Evolutionary conservation across 352 stramenopile species (phyloP).

Genomic region (Phytophthora sansomeana): DNA sequence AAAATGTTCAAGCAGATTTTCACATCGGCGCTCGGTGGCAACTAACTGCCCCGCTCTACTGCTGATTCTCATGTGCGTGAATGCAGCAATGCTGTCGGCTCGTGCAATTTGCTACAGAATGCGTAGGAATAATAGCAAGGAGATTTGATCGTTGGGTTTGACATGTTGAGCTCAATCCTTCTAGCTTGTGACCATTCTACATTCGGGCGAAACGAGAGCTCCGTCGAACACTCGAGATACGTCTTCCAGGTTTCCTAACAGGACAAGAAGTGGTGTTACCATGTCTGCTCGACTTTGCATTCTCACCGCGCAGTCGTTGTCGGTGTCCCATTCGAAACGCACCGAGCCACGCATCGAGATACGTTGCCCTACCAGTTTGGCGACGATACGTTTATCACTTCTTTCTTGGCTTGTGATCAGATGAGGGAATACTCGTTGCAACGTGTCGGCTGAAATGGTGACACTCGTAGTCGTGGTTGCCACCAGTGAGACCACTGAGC

Average conservation of each 20-base stretch:
- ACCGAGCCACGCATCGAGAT: constrained; percentile 16
- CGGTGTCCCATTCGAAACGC: constrained; percentile 8
- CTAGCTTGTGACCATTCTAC: background rate
- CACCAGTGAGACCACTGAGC: background rate
- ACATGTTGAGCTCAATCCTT: background rate
- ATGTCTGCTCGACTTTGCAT: constrained; percentile 15
- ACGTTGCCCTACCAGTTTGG: constrained; percentile 4
- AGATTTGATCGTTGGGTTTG: background rate
- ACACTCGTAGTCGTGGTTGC: constrained; percentile 17
- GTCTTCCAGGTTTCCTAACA: constrained; percentile 10
- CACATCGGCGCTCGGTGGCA: constrained; percentile 52
- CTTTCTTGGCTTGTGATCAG: background rate
- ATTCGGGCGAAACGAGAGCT: constrained; percentile 4
- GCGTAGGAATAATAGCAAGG: too few relatives aligned
- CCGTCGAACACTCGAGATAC: constrained; percentile 12
- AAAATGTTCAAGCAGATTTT: constrained; percentile 90
- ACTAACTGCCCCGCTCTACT: constrained; percentile 6
- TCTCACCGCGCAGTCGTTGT: background rate
- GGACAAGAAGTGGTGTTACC: constrained; percentile 8
- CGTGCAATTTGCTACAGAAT: too few relatives aligned
- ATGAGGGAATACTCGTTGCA: constrained; percentile 9
- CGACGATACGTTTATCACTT: background rate
- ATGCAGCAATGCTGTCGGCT: too few relatives aligned
- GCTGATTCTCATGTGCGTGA: too few relatives aligned
- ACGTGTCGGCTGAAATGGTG: background rate